A percentile compares a stretch with the other conserved stretches of the same genome.
These are phyloP conservation scores for Yamadazyma diospyri DNA, from an alignment of 1,139 yeast species.

Conservation along the genomic window DNA sequence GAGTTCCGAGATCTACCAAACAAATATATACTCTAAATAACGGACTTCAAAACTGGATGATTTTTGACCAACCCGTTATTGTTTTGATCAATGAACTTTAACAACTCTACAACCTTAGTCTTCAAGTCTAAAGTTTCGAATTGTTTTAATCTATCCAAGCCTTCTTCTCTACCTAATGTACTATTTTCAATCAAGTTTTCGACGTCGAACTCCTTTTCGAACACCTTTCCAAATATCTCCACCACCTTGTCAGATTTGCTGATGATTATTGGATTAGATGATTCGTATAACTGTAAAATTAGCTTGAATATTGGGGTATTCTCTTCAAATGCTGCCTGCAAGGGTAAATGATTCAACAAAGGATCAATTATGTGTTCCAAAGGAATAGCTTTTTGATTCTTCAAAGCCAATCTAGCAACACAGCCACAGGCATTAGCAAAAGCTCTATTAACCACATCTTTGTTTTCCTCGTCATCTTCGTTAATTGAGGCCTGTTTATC, in stretches of 20 bases:
- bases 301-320: constrained; percentile 86
- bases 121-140: constrained; percentile 68
- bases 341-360: constrained; percentile 75
- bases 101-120: constrained; percentile 60
- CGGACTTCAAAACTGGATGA: constrained; percentile 51
- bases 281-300: constrained; percentile 66
- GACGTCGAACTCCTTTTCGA: constrained; percentile 70
- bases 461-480: constrained; percentile 75
- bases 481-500: constrained; percentile 61
- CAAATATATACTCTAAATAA: too few relatives aligned
- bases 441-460: constrained; percentile 78
- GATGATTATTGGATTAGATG: constrained; percentile 54
- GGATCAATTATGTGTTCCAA: constrained; percentile 76
- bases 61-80: constrained; percentile 59
- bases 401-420: constrained; percentile 86
- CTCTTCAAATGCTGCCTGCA: constrained; percentile 87
- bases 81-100: constrained; percentile 68
- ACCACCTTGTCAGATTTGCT: constrained; percentile 62
- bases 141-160: constrained; percentile 73
- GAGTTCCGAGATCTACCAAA: too few relatives aligned
- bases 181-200: constrained; percentile 65
- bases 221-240: constrained; percentile 66
- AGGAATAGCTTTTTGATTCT: constrained; percentile 72
- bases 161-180: constrained; percentile 81
- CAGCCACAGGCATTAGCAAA: constrained; percentile 97